phyloP scores from a whole-genome alignment of 2,329 filamentous ascomycete genomes.

The Kalaharituber pfeilii region DNA sequence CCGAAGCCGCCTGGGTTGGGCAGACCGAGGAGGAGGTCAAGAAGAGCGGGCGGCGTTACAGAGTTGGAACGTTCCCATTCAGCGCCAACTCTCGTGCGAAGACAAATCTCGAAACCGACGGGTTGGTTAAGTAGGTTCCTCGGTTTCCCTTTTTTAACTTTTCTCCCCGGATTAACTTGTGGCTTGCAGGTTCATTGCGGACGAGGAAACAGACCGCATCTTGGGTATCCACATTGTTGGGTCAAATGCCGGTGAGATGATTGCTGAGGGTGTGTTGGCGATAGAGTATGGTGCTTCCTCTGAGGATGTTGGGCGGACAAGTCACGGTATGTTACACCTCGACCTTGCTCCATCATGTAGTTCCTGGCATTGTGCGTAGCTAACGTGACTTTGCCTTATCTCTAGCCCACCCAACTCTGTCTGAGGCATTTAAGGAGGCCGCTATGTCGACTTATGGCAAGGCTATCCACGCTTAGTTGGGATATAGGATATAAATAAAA shows the following conservation, averaged over 20 bases:
- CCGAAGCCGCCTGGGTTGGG: slow-evolving; percentile 95
- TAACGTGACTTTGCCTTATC: background rate
- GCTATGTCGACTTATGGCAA: slow-evolving; percentile 94
- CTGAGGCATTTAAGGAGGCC: slow-evolving; percentile 98
- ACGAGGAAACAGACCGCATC: slow-evolving; percentile 90
- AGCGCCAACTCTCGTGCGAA: slow-evolving; percentile 95
- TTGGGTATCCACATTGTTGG: slow-evolving; percentile 94
- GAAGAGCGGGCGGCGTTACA: slow-evolving; percentile 76
- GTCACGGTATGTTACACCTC: slow-evolving; percentile 42
- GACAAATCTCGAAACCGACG: slow-evolving; percentile 93
- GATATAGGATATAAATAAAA: background rate
- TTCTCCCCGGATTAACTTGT: background rate
- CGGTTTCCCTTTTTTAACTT: background rate
- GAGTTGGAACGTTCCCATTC: slow-evolving; percentile 88
- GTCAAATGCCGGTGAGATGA: slow-evolving; percentile 95
- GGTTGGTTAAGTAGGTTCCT: slow-evolving; percentile 74
- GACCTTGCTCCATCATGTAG: background rate
- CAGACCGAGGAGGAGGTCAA: slow-evolving; percentile 96
- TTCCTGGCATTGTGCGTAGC: background rate
- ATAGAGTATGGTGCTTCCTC: slow-evolving; percentile 91
- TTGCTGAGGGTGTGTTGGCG: slow-evolving; percentile 87
- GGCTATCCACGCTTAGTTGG: slow-evolving; percentile 78
- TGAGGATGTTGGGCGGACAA: slow-evolving; percentile 87
- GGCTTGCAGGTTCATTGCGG: slow-evolving; percentile 46
- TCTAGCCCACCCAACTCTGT: slow-evolving; percentile 65